Evolutionary conservation across 2,329 filamentous ascomycete genomes (phyloP).

Genomic region (Daldinia eschscholtzii): DNA sequence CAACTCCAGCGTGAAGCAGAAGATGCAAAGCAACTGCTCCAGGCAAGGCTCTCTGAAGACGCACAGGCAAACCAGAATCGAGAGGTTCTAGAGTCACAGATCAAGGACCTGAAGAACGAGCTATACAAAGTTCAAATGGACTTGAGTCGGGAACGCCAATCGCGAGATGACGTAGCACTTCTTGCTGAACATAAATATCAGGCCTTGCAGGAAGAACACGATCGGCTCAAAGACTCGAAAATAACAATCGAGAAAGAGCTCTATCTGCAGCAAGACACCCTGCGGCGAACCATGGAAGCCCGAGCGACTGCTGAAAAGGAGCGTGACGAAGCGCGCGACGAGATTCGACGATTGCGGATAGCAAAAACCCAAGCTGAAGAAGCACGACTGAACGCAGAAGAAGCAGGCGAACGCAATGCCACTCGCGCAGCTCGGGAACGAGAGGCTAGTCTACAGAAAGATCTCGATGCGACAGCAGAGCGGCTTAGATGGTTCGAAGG

Average conservation of each 20-base stretch:
- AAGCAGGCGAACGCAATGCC: conserved; percentile 83
- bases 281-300: conserved; percentile 87
- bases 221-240: conserved; percentile 90
- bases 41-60: conserved; percentile 91
- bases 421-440: conserved; percentile 82
- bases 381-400: conserved; percentile 84
- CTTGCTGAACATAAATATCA: conserved; percentile 90
- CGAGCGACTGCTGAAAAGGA: conserved; percentile 84
- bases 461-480: conserved; percentile 83
- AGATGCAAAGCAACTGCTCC: conserved; percentile 87
- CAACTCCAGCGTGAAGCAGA: conserved; percentile 90
- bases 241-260: conserved; percentile 98
- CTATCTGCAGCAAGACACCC: conserved; percentile 92
- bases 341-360: conserved; percentile 84
- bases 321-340: conserved; percentile 87
- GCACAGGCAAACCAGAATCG: conserved; percentile 84
- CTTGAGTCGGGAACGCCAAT: conserved; percentile 90
- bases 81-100: conserved; percentile 86
- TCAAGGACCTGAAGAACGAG: conserved; percentile 86
- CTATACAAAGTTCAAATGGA: conserved; percentile 89
- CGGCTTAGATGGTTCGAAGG: conserved; percentile 83
- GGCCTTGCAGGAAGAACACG: conserved; percentile 85
- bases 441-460: conserved; percentile 80
- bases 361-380: conserved; percentile 89
- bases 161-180: conserved; percentile 91